Percentiles rank a stretch among this genome's conserved stretches.
phyloP scores from a whole-genome alignment of 2,329 filamentous ascomycete species.

The Celoporthe dispersa region DNA sequence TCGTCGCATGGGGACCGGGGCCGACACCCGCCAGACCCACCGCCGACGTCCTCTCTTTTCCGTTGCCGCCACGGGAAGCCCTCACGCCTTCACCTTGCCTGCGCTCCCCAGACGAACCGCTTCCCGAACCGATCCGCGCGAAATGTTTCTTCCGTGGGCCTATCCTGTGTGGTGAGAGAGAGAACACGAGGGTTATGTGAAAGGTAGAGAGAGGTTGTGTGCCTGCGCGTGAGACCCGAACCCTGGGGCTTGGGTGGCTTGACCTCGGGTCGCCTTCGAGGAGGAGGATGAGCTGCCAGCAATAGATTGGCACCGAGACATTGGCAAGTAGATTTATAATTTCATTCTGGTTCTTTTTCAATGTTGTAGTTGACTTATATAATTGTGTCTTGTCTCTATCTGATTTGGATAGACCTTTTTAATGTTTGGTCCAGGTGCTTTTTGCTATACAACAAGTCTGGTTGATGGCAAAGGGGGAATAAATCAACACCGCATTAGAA shows the following conservation, averaged over 20 bases:
- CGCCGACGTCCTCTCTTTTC: conserved; percentile 29
- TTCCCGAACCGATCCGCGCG: conserved; percentile 13
- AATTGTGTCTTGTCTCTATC: conserved; percentile 11
- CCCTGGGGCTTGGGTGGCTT: conserved; percentile 16
- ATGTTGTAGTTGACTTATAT: conserved; percentile 11
- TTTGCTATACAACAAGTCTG: conserved; percentile 12
- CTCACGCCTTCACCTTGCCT: background rate
- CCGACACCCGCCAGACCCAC: conserved; percentile 25
- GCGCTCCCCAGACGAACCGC: background rate
- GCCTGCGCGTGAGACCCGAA: conserved; percentile 8
- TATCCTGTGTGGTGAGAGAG: too few relatives aligned
- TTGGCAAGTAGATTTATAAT: conserved; percentile 24
- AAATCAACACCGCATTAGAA: conserved; percentile 20
- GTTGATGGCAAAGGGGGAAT: conserved; percentile 19
- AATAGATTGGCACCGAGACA: background rate
- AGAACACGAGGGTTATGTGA: background rate
- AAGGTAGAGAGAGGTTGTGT: background rate
- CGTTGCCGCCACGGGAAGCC: conserved; percentile 19
- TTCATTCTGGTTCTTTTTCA: conserved; percentile 11
- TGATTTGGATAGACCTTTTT: conserved; percentile 9
- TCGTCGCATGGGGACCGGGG: conserved; percentile 21
- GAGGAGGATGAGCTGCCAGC: background rate
- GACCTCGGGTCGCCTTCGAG: background rate
- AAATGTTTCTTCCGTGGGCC: background rate
- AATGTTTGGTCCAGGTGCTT: background rate